Conservation (phyloP, 2,329 filamentous ascomycete genomes). For the Chaetomium strumarium region DNA sequence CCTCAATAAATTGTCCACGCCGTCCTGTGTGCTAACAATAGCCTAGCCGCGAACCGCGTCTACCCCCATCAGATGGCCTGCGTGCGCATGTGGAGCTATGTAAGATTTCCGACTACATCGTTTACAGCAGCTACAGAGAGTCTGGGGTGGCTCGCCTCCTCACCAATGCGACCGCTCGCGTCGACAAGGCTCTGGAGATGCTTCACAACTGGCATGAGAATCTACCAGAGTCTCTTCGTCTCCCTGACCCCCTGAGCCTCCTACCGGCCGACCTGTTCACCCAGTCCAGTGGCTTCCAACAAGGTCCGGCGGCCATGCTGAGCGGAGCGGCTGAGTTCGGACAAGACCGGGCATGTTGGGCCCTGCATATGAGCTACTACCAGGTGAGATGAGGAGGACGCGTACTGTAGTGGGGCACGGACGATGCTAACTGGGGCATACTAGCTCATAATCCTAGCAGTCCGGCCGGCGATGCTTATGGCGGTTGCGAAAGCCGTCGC, state of each 20-base stretch:
- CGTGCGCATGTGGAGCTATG: constrained; percentile 42
- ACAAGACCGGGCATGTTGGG: constrained; percentile 38
- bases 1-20: no score
- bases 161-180: constrained; percentile 28
- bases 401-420: not conserved
- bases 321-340: constrained; percentile 25
- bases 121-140: constrained; percentile 40
- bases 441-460: constrained; percentile 44
- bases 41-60: constrained; percentile 30
- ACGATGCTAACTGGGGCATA: constrained; percentile 1
- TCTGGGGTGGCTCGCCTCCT: constrained; percentile 16
- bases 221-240: constrained; percentile 35
- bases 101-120: constrained; percentile 43
- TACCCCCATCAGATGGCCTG: constrained; percentile 41
- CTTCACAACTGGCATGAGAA: constrained; percentile 37
- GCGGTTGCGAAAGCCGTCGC: constrained; percentile 43
- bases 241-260: constrained; percentile 26
- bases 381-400: constrained; percentile 27
- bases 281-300: constrained; percentile 1
- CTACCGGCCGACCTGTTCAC: constrained; percentile 10
- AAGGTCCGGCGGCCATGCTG: constrained; percentile 1
- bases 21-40: constrained; percentile 8
- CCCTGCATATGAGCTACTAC: constrained; percentile 46
- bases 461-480: constrained; percentile 43
- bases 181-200: constrained; percentile 37